Evolutionary conservation across 805 yeast species (phyloP).

Genomic region (Helenozyma rhizophorensis): DNA sequence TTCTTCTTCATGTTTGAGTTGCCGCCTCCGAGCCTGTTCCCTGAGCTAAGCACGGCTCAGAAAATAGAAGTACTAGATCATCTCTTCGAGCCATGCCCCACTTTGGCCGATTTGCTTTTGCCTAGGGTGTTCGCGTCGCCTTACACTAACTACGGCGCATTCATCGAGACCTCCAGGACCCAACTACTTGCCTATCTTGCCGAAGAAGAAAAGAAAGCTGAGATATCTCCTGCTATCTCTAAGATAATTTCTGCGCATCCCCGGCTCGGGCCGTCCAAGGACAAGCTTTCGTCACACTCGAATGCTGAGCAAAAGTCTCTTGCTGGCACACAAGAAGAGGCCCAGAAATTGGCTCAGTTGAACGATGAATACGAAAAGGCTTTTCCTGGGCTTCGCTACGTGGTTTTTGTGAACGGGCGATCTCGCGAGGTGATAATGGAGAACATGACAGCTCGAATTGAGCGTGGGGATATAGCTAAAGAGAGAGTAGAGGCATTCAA

Average conservation of each 20-base stretch:
- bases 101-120: slow-evolving; percentile 33
- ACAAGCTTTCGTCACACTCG: slow-evolving; percentile 59
- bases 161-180: slow-evolving; percentile 45
- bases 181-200: slow-evolving; percentile 33
- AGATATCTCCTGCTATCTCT: slow-evolving; percentile 21
- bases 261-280: slow-evolving; percentile 64
- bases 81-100: slow-evolving; percentile 62
- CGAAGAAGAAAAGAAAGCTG: slow-evolving; percentile 18
- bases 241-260: slow-evolving; percentile 89
- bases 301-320: slow-evolving; percentile 67
- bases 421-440: slow-evolving; percentile 59
- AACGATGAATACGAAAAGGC: slow-evolving; percentile 60
- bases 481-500: slow-evolving; percentile 69
- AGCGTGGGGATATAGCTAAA: slow-evolving; percentile 42
- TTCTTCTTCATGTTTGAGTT: slow-evolving; percentile 2
- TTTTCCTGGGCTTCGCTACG: slow-evolving; percentile 72
- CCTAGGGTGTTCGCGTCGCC: slow-evolving; percentile 21
- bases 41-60: slow-evolving; percentile 16
- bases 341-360: slow-evolving; percentile 44
- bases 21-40: slow-evolving; percentile 7
- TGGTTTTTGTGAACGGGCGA: slow-evolving; percentile 86
- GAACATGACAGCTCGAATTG: slow-evolving; percentile 40
- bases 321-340: slow-evolving; percentile 45
- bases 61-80: slow-evolving; percentile 44
- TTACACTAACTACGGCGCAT: slow-evolving; percentile 21